phyloP scores from a whole-genome alignment of 208 protist genomes.

The Angomonas desouzai region DNA sequence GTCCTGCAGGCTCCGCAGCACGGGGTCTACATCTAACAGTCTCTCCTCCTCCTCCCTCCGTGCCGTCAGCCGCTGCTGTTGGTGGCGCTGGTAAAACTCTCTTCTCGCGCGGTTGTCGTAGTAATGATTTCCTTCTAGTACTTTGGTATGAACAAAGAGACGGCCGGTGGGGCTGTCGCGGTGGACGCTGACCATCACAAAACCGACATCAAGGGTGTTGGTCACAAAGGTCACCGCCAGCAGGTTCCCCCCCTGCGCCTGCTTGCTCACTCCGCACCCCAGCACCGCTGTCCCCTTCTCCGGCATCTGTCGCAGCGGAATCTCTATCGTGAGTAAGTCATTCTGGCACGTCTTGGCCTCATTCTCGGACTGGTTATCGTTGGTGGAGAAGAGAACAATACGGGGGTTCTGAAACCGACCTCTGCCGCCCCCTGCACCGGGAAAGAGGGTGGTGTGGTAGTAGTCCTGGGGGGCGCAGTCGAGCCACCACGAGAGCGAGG shows the following conservation, averaged over 20 bases:
- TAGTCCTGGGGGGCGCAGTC: conserved; percentile 12
- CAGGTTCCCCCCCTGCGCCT: conserved; percentile 41
- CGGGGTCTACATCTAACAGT: neutral
- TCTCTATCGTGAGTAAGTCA: conserved; percentile 58
- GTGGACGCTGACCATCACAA: conserved; percentile 9
- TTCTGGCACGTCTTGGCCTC: conserved; percentile 42
- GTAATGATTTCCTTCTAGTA: neutral
- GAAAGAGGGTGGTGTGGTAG: neutral
- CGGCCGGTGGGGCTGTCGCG: conserved; percentile 7
- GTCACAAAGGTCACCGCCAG: conserved; percentile 66
- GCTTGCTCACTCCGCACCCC: conserved; percentile 60
- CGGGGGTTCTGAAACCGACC: conserved; percentile 1
- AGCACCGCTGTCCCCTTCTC: conserved; percentile 27
- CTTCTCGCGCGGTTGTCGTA: neutral
- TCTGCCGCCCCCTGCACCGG: neutral
- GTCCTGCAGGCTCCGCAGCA: neutral
- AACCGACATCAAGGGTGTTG: conserved; percentile 16
- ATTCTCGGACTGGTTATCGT: conserved; percentile 30
- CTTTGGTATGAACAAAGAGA: conserved; percentile 4
- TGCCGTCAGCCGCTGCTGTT: no score
- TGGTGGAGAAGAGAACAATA: conserved; percentile 40
- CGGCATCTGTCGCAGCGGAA: conserved; percentile 24
- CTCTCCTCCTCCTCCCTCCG: neutral
- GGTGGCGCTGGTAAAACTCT: neutral
- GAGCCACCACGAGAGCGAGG: conserved; percentile 72